phyloP scores from a whole-genome alignment of 1,139 yeast genomes.

The Citeromyces hawaiiensis region DNA sequence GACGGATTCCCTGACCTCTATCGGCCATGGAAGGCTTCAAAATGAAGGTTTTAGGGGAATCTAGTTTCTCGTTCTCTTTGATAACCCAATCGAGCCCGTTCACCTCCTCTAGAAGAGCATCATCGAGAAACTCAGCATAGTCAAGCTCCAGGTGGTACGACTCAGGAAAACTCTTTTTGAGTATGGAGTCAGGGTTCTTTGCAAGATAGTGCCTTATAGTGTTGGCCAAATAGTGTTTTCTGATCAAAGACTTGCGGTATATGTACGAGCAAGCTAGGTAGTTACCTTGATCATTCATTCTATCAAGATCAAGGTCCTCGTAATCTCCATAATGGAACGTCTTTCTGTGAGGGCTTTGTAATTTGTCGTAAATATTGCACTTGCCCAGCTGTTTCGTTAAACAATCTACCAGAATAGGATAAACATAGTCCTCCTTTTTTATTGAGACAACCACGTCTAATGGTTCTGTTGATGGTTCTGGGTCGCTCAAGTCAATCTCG shows the following conservation, averaged over 20 bases:
- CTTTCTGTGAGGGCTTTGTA: conserved; percentile 13
- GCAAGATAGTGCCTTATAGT: conserved; percentile 62
- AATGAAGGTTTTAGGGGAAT: conserved; percentile 49
- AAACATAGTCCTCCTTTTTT: conserved; percentile 37
- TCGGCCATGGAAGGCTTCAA: conserved; percentile 96
- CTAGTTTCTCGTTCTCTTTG: conserved; percentile 28
- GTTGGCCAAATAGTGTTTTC: conserved; percentile 80
- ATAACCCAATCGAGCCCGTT: conserved; percentile 78
- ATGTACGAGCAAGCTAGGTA: conserved; percentile 74
- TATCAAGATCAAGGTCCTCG: conserved; percentile 75
- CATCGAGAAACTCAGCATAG: conserved; percentile 92
- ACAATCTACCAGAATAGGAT: conserved; percentile 27
- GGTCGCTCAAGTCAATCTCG: conserved; percentile 13
- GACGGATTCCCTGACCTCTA: conserved; percentile 86
- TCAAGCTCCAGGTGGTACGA: conserved; percentile 80
- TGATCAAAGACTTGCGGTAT: conserved; percentile 74
- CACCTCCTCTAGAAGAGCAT: conserved; percentile 70
- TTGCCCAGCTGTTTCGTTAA: conserved; percentile 16
- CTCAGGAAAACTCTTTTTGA: conserved; percentile 54
- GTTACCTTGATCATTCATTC: conserved; percentile 24
- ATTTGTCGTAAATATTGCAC: conserved; percentile 10
- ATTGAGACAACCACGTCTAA: conserved; percentile 8
- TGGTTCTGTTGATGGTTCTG: conserved; percentile 2
- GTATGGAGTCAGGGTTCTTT: conserved; percentile 58
- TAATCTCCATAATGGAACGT: conserved; percentile 80